phyloP scores from a whole-genome alignment of 208 protist species.

The Acanthamoeba lenticulata region DNA sequence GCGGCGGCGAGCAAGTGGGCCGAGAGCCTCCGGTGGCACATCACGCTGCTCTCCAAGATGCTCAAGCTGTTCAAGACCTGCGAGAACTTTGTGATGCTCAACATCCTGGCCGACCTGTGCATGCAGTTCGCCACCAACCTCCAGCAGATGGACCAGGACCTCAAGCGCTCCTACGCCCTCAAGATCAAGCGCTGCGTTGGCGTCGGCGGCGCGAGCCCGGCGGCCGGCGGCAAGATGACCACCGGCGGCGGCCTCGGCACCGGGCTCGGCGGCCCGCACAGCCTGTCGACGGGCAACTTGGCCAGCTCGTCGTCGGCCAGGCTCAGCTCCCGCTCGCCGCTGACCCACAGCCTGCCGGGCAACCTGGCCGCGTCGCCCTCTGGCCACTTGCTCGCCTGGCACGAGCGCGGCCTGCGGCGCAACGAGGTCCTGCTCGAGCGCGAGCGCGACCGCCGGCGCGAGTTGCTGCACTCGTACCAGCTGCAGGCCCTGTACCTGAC shows the following conservation, averaged over 20 bases:
- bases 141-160: neutral
- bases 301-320: neutral
- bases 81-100: constrained; percentile 64
- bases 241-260: neutral
- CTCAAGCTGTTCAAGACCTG: constrained; percentile 63
- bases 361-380: neutral
- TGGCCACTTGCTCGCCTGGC: too few species aligned
- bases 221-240: neutral
- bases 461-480: constrained; percentile 31
- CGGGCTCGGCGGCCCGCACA: neutral
- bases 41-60: constrained; percentile 54
- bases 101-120: constrained; percentile 34
- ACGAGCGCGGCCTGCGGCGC: neutral
- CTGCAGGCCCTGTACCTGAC: constrained; percentile 20
- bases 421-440: neutral
- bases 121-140: constrained; percentile 24
- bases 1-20: neutral
- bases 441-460: constrained; percentile 6
- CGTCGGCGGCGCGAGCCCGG: too few species aligned
- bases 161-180: neutral
- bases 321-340: neutral
- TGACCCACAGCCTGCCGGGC: neutral
- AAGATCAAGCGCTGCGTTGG: neutral
- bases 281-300: neutral
- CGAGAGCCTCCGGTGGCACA: constrained; percentile 14